A percentile compares a stretch with the other conserved stretches of the same genome.
These are phyloP conservation scores for Mrakia gelida DNA, from an alignment of 768 basidiomycete species.

Conservation along the genomic window DNA sequence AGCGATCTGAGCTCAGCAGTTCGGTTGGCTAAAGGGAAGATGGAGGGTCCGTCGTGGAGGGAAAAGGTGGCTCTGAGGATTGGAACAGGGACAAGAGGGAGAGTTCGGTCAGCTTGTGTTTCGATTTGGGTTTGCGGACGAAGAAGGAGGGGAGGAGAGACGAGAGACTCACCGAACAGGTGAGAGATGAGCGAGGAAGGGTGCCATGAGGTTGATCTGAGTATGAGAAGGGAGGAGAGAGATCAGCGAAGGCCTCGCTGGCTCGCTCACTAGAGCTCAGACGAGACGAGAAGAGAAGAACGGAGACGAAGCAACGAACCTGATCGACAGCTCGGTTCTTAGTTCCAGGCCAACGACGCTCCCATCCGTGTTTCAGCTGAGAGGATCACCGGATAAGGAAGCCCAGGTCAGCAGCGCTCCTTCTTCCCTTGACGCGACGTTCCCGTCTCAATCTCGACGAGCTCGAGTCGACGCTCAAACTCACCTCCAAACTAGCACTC, in stretches of 20 bases:
- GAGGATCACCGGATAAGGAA: not conserved
- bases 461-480: not conserved
- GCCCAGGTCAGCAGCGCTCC: no score
- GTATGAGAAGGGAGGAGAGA: not conserved
- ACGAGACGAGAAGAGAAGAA: not conserved
- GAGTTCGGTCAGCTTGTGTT: not conserved
- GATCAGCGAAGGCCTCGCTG: no score
- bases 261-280: no score
- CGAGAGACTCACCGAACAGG: not conserved
- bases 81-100: not conserved
- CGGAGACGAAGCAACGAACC: not conserved
- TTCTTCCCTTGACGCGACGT: not conserved
- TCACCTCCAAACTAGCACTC: not conserved
- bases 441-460: not conserved
- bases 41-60: not conserved
- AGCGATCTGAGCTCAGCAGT: not conserved
- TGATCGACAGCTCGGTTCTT: not conserved
- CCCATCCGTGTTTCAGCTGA: not conserved
- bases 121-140: no score
- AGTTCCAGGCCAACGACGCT: not conserved
- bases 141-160: not conserved
- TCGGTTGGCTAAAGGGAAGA: not conserved
- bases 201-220: conserved; percentile 3
- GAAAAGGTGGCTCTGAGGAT: not conserved
- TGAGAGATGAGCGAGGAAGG: not conserved